Base-by-base conservation (phyloP, 169 alveolate genomes). In the Plasmodium vivax region DNA sequence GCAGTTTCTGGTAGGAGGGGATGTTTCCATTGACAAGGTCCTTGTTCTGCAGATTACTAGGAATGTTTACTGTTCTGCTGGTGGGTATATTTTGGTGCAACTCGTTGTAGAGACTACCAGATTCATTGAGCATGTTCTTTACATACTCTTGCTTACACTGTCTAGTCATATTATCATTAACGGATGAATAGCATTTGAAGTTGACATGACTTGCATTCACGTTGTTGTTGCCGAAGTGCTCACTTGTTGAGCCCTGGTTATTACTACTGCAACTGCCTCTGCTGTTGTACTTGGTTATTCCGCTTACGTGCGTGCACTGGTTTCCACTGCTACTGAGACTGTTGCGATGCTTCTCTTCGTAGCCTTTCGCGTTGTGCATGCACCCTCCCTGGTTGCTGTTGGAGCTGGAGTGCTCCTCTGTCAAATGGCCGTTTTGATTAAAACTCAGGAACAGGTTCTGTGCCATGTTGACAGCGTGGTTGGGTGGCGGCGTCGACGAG, bases 381-480 rank as follows among this genome's bases (percentile, higher is more conserved):
- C n/a, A 68, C 38, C 12, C n/a, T 68, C 6, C 77, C 4, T 68
- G 10, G 5, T 27, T 68, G 41, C 77, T 68, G 30, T 32, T 23
- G 54, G 74, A 30, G 58, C 71, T 84, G 23, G 83, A 84, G 47
- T 72, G 23, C 34, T 84, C 83, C 19, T 30, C 79, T 27, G 10
- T 8, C 47, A 84, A 84, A 68, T 84, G 32, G 9, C 41, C 72
- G 32, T 45, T 56, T 27, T 38, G 93, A 47, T 72, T 82, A 23
- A 82, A 56, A 43, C 12, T 72, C 77, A 84, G 27, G 56, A 71
- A 72, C 54, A 84, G 32, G 54, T 84, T 84, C 54, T 72, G 45
- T 84, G 80, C 71, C 9, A 72, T 10, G 43, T 84, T 45, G 32
- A 34, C 3, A 9, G 72, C 45, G n/a, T 71, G 32, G 77, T 84